Base-by-base conservation (phyloP, 371 early-diverging fungal genomes). In the Dinochytrium kinnereticum region DNA sequence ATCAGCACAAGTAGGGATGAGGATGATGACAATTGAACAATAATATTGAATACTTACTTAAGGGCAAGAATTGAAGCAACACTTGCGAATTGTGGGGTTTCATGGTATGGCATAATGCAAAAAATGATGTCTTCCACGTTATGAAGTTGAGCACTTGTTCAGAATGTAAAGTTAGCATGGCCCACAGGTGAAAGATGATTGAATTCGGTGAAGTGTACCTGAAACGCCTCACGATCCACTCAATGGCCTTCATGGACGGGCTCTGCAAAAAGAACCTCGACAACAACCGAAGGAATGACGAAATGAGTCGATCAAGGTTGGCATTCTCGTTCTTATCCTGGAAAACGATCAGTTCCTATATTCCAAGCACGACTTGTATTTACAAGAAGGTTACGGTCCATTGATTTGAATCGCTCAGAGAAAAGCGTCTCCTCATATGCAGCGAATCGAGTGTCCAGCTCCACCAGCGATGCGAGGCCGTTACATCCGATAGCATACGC, bases 161-260 rank as follows among this genome's bases (percentile, higher is more conserved):
- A 31, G 65, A 36, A 61, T 7, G 36, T 10, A 21, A 24, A 61
- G 34, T 34, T 34, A 21, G n/a, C 49, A 44, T n/a, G n/a, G n/a
- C n/a, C n/a, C n/a, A n/a, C n/a, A n/a, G n/a, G n/a, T n/a, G n/a
- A n/a, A n/a, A n/a, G n/a, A n/a, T n/a, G 49, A 44, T 21, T 21
- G 21, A 13, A 13, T 44, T 44, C 5, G 55, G 55, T 5, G 13
- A 5, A 53, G 26, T 34, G 2, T 5, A 85, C 84, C 78, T 78
- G 86, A 96, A 97, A 39, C 96, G 89, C 61, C 96, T 90, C 28
- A 97, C 84, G 61, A 98, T 87, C 93, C 96, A 98, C 83, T 98
- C 98, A 26, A 97, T 76, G 0, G 91, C 93, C 79, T 95, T 95
- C 66, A 92, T 92, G 1, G 96, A 89, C 3, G 93, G 89, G 68